Conservation (phyloP, 257 asterid genomes). For the Cynanchum wilfordii region DNA sequence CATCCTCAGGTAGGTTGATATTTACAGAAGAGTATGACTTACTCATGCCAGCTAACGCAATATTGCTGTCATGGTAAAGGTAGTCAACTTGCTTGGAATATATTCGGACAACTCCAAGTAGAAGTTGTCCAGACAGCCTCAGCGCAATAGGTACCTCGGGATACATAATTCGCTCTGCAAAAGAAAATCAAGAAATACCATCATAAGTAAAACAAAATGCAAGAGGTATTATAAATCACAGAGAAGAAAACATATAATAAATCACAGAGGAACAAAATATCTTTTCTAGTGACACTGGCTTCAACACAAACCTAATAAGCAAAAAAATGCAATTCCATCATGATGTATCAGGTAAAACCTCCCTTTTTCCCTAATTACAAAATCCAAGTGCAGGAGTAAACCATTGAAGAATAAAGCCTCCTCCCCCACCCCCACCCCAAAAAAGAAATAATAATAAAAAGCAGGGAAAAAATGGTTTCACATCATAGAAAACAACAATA, state of each 20-base stretch:
- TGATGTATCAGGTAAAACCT: not conserved
- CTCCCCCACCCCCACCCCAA: too few species aligned
- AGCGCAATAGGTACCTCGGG: slow-evolving; percentile 88
- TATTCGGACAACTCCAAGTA: slow-evolving; percentile 91
- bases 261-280: not conserved
- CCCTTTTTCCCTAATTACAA: not conserved
- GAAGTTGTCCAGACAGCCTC: slow-evolving; percentile 88
- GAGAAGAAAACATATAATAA: not conserved
- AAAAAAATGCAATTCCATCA: not conserved
- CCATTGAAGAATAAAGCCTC: too few species aligned
- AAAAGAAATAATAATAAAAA: too few species aligned
- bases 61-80: slow-evolving; percentile 60
- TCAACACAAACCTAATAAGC: not conserved
- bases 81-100: slow-evolving; percentile 87
- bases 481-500: too few species aligned
- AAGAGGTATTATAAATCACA: not conserved
- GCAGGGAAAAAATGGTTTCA: too few species aligned
- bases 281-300: not conserved
- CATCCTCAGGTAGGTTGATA: slow-evolving; percentile 56
- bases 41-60: slow-evolving; percentile 34
- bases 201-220: not conserved
- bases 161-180: slow-evolving; percentile 63
- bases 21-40: slow-evolving; percentile 36
- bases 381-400: too few species aligned
- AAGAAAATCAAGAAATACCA: slow-evolving; percentile 10